These are phyloP conservation scores for Chytriomyces sp. DNA, from an alignment of 192 early-diverging fungal genomes.

Conservation along the genomic window DNA sequence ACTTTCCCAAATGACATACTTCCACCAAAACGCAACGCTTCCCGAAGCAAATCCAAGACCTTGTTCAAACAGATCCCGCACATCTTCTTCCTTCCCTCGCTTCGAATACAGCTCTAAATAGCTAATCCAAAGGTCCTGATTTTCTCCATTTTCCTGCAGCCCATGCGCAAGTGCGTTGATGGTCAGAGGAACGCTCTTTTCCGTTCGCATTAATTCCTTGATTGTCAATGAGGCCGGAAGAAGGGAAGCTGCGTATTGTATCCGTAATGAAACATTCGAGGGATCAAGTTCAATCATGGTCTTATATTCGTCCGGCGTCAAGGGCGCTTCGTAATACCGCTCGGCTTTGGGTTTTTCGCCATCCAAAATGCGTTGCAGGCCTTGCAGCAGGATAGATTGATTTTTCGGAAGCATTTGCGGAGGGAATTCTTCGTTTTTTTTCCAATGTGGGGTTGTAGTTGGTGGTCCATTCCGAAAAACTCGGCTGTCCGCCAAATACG, in stretches of 20 bases:
- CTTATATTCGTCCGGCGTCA: background rate
- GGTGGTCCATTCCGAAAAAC: background rate
- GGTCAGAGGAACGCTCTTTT: background rate
- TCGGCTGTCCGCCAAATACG: background rate
- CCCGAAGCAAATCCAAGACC: conserved; percentile 18
- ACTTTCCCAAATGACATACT: conserved; percentile 24
- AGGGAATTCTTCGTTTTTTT: background rate
- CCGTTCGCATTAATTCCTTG: conserved; percentile 14
- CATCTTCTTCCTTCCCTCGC: conserved; percentile 6
- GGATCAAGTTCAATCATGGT: conserved; percentile 17
- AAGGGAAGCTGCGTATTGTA: conserved; percentile 15
- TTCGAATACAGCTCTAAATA: conserved; percentile 28
- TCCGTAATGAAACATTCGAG: background rate
- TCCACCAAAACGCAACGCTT: conserved; percentile 22
- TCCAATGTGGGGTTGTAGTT: background rate
- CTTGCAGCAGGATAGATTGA: background rate
- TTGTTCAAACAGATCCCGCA: conserved; percentile 30
- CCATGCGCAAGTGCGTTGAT: conserved; percentile 19
- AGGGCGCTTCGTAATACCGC: conserved; percentile 6
- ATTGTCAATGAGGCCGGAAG: conserved; percentile 3
- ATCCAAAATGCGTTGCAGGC: background rate
- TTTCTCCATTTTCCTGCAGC: background rate
- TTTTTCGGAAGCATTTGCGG: conserved; percentile 13
- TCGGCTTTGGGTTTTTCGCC: conserved; percentile 10
- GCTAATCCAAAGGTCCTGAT: conserved; percentile 14